These are phyloP conservation scores for Opeltia flavorubescens DNA, from an alignment of 495 filamentous ascomycete genomes.

Conservation along the genomic window DNA sequence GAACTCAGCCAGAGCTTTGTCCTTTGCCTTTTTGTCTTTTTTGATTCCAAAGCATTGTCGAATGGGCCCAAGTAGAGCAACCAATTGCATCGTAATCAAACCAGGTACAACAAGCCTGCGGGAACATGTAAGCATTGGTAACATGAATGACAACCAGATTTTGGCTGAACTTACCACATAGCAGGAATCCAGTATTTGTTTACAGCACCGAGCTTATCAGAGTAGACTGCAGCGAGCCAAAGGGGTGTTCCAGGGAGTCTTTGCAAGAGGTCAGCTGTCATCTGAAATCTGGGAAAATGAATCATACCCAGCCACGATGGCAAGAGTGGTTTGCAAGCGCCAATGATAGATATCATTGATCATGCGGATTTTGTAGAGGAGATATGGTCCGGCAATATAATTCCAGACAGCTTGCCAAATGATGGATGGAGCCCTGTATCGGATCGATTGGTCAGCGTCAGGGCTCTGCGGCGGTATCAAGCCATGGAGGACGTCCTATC, in stretches of 20 bases:
- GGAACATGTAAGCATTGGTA: no score
- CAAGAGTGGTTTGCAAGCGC: conserved; percentile 50
- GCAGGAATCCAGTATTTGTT: conserved; percentile 40
- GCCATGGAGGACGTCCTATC: neutral
- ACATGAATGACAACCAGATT: conserved; percentile 22
- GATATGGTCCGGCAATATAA: conserved; percentile 38
- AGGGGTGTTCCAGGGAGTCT: conserved; percentile 52
- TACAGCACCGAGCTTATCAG: conserved; percentile 37
- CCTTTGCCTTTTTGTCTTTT: conserved; percentile 8
- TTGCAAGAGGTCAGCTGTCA: neutral
- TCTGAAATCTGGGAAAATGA: neutral
- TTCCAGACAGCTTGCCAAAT: conserved; percentile 53
- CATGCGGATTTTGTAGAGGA: conserved; percentile 30
- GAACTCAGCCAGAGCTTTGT: conserved; percentile 25
- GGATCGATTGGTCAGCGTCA: neutral
- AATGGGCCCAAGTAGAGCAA: conserved; percentile 40
- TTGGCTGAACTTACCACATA: conserved; percentile 34
- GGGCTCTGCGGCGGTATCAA: neutral
- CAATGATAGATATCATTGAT: conserved; percentile 55
- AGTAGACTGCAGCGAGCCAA: conserved; percentile 49
- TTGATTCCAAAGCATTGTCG: conserved; percentile 31
- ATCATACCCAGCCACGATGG: conserved; percentile 38
- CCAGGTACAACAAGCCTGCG: conserved; percentile 41
- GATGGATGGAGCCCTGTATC: conserved; percentile 39
- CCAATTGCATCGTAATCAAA: conserved; percentile 37